Evolutionary conservation across 306 rosid species (phyloP), one percentile per base, ranked within the genome.

Genomic region (Mucuna pruriens): DNA sequence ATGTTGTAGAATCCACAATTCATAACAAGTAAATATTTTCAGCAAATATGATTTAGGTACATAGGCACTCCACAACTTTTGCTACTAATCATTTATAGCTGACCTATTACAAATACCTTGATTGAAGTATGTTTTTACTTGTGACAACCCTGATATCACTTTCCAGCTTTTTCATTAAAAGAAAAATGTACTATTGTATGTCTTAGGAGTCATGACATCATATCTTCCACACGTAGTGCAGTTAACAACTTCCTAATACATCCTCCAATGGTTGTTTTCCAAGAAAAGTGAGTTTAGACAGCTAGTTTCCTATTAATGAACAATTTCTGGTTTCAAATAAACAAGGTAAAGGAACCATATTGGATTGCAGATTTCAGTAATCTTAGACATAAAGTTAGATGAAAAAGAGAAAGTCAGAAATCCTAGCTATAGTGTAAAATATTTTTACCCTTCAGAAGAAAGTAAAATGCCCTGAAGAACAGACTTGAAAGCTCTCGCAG

Each of bases 401-500:
- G 76, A 63, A 62, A 51, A 66, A 57, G 60, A 26, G n/a, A 19
- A 55, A 66, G 9, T 38, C 25, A 42, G 49, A 58, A 64, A 84
- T 80, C 40, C 65, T 44, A 78, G 76, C 36, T 26, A 45, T 26
- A 38, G 80, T 60, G 15, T 12, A 74, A 69, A 84, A 52, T 71
- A 65, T 74, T 83, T 83, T 83, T 92, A 95, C 98, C 99, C 98
- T 85, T 93, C 98, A n/a, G 97, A 91, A 81, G 99, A 93, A 83
- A 95, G 95, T 60, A 95, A 88, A 85, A 95, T 89, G 79, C 98
- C 88, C 89, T 95, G 98, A 77, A 95, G 98, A 70, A 95, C 98
- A 86, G 98, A 93, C 90, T 95, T 95, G 86, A 95, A 95, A 57
- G 99, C 99, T 88, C 99, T 95, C 61, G 99, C 99, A 54, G 98